Evolutionary conservation across 345 rosid species (phyloP).

Genomic region (Eucalyptus curtisii): DNA sequence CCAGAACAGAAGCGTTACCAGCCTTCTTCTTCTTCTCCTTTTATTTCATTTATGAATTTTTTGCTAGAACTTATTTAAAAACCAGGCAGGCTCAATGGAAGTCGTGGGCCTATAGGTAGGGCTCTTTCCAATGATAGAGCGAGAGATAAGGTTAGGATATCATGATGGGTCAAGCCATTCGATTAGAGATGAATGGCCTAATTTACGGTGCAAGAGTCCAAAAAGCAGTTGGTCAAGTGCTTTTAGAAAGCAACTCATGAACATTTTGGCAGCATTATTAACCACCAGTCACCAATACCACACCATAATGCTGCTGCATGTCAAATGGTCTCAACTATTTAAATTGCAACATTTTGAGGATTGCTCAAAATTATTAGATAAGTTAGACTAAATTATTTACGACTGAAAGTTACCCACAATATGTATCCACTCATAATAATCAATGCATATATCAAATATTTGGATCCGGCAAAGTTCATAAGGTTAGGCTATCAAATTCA

Average conservation of each 20-base stretch:
- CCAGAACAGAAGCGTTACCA: too few species aligned
- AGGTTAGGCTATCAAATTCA: background rate
- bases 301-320: background rate
- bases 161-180: background rate
- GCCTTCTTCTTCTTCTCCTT: background rate
- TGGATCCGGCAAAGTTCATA: rapidly evolving
- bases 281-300: background rate
- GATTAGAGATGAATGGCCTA: background rate
- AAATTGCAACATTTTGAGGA: background rate
- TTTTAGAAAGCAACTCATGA: background rate
- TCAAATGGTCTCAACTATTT: background rate
- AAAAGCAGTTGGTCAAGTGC: background rate
- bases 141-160: background rate
- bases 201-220: background rate
- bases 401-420: background rate
- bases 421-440: background rate
- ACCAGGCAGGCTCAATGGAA: background rate
- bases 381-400: background rate
- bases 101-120: background rate
- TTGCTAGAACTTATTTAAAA: background rate
- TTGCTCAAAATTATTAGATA: background rate
- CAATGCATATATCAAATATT: background rate
- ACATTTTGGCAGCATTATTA: background rate
- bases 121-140: background rate
- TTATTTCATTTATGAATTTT: background rate